These are phyloP conservation scores for Polyporus arcularius DNA, from an alignment of 768 basidiomycete species.

Conservation along the genomic window DNA sequence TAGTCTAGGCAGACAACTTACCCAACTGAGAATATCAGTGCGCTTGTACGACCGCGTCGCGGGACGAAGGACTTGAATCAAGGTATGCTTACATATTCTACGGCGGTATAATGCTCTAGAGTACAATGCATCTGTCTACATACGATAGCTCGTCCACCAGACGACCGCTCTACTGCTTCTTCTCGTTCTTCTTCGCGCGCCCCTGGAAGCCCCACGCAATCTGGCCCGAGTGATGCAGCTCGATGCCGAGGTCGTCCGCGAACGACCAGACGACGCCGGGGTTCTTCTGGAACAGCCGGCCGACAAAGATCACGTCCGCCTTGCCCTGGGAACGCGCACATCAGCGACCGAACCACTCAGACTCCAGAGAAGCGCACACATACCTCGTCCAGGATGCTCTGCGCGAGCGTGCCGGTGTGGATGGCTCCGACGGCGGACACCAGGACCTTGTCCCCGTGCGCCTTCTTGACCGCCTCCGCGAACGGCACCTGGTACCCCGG, in stretches of 20 bases:
- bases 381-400: constrained; percentile 54
- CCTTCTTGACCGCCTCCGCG: constrained; percentile 41
- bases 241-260: constrained; percentile 56
- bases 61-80: too few relatives aligned
- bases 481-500: constrained; percentile 21
- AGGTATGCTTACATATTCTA: too few relatives aligned
- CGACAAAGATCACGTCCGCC: constrained; percentile 49
- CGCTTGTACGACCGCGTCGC: too few relatives aligned
- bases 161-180: not conserved
- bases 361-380: not conserved
- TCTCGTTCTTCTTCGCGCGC: not conserved
- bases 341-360: not conserved
- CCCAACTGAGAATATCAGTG: too few relatives aligned
- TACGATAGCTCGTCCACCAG: too few relatives aligned
- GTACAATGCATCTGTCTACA: too few relatives aligned
- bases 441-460: constrained; percentile 41
- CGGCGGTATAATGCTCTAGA: too few relatives aligned
- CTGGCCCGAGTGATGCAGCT: constrained; percentile 48
- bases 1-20: too few relatives aligned
- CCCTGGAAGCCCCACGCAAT: constrained; percentile 56
- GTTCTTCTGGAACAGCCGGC: constrained; percentile 53
- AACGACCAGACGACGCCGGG: constrained; percentile 48
- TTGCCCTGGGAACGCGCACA: constrained; percentile 31
- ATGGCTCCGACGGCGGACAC: constrained; percentile 61
- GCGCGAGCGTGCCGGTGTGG: constrained; percentile 54